Evolutionary conservation across 768 basidiomycete species (phyloP), one percentile per base, ranked within the genome.

Genomic region (Suillus fuscotomentosus): DNA sequence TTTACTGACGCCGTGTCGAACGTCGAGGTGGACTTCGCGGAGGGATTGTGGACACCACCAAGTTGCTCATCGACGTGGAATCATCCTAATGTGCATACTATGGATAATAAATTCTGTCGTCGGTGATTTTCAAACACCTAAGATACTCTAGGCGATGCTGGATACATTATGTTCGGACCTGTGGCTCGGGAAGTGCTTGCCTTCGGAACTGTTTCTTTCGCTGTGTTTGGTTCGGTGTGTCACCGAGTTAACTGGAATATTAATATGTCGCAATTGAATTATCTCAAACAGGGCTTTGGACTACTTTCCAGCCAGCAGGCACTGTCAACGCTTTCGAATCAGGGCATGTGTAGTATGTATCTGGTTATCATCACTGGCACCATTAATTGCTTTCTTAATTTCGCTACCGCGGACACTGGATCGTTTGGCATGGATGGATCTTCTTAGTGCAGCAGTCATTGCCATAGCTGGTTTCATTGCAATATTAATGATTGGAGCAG

Each of bases 401-500:
- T 73, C 82, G 9, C 72, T 85, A 8, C 83, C 84, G 8, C 79
- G 84, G 9, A 85, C 83, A 9, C 69, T 85, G 50, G 78, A 79
- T 59, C 76, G 77, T 4, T 69, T 85, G 22, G 77, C 78, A 50
- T 83, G 83, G 82, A 74, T 85, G 10, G 82, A 82, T 3, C 60
- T 85, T 4, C 60, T 80, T 36, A 84, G 83, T 64, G 78, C 77
- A 4, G 67, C 68, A 11, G 67, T 79, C 9, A 86, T 86, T 60
- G 69, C 76, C 2, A 34, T 83, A 20, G 76, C 83, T 42, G 85
- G 82, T 10, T 41, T 85, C 14, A 64, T 85, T 3, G 80, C 78
- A 5, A 86, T n/a, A n/a, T n/a, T n/a, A n/a, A n/a, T 86, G 84
- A 72, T 81, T 36, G 85, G 82, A 17, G 81, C 84, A 36, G 83